Base-by-base conservation (phyloP, 2,329 filamentous ascomycete genomes). In the Pestalotiopsis fici region DNA sequence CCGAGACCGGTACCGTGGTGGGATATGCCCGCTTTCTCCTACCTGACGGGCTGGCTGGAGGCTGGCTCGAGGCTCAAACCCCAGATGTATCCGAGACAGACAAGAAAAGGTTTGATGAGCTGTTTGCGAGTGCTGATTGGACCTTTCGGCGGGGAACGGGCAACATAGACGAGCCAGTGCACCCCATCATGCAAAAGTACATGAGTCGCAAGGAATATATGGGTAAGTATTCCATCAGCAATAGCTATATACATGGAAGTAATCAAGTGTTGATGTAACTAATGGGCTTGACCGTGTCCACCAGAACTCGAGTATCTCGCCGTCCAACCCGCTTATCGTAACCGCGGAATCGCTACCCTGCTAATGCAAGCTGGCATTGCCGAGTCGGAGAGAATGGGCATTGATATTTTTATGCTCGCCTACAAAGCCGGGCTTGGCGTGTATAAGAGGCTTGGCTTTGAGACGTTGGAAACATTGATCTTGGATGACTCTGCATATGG, bases 221-320 rank as follows among this genome's bases (percentile, higher is more conserved):
- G 12, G 57, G 72, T 72, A 39, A 67, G 67, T 18, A 21, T 59
- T 13, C 37, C 1, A 21, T 4, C n/a, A 43, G 1, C 35, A 47
- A 18, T 43, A 11, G n/a, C 4, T 25, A 13, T 11, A 39, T 18
- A 39, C 4, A 12, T 18, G 5, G 27, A 37, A 60, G 25, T 13
- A 15, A 37, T 35, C 11, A 28, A 15, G 4, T 35, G 27, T 18
- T 35, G 27, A 60, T 25, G 23, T 37, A 21, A 50, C 43, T 50
- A 21, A 50, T 21, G 43, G n/a, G n/a, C 25, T 4, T 62, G 28
- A 9, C 43, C 50, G 15, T 27, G 56, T 50, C 43, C 7, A 15
- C 66, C 35, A 75, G 73, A 67, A 15, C 71, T 75, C 6, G 73
- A 74, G 13, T 75, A 73, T 64, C 70, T 76, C 3, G 73, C 72